Percentiles rank a stretch among this genome's conserved stretches.
These are phyloP conservation scores for Hypoxylon sp. DNA, from an alignment of 2,329 filamentous ascomycete species.

Conservation along the genomic window DNA sequence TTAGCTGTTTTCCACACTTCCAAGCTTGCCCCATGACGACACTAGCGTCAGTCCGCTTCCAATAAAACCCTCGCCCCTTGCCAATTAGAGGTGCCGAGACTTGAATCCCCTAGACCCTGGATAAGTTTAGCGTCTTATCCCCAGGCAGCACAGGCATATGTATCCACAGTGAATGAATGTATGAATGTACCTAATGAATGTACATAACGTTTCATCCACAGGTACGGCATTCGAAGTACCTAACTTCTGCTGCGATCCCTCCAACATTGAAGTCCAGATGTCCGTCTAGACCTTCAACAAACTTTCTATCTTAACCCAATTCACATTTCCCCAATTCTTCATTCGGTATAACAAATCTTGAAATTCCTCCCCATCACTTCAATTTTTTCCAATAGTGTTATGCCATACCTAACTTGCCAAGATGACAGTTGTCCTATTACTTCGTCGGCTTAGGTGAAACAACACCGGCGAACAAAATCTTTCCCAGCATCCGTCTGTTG, in stretches of 20 bases:
- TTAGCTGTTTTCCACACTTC: constrained; percentile 18
- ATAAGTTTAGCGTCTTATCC: constrained; percentile 14
- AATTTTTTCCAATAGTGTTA: not conserved
- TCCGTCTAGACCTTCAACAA: constrained; percentile 14
- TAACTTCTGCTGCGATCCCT: not conserved
- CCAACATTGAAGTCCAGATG: no score
- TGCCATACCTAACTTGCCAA: not conserved
- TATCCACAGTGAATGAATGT: no score
- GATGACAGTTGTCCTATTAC: not conserved
- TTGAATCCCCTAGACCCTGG: constrained; percentile 26
- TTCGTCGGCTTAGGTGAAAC: not conserved
- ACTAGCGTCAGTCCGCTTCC: constrained; percentile 36
- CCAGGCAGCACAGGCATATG: not conserved
- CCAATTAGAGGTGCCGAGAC: constrained; percentile 41
- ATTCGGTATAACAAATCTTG: not conserved
- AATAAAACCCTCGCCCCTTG: constrained; percentile 29
- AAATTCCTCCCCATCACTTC: not conserved
- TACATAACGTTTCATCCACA: not conserved
- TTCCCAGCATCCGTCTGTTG: not conserved
- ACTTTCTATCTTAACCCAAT: not conserved
- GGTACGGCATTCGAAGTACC: constrained; percentile 18
- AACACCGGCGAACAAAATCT: constrained; percentile 3
- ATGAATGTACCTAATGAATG: no score
- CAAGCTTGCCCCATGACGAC: constrained; percentile 45
- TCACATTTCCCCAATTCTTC: not conserved